Conservation (phyloP, 768 basidiomycete species). For the Hericium alpestre region DNA sequence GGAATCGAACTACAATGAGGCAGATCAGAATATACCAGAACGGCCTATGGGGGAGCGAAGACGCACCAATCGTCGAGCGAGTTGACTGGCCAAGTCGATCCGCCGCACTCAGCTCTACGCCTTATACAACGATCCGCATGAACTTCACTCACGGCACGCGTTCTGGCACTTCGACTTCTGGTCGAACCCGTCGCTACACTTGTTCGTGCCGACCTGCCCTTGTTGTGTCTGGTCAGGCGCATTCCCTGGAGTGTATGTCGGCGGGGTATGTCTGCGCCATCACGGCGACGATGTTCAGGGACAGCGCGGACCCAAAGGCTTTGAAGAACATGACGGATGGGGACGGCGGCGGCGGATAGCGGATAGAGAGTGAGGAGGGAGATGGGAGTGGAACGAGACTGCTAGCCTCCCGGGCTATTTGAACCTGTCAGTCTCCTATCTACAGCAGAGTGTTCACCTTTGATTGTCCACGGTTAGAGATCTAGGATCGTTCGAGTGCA, state of each 20-base stretch:
- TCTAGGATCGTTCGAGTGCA: too few relatives aligned
- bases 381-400: too few relatives aligned
- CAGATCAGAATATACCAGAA: not conserved
- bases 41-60: conserved; percentile 40
- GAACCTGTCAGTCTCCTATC: too few relatives aligned
- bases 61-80: conserved; percentile 49
- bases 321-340: not conserved
- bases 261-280: not conserved
- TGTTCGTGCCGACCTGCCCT: not conserved
- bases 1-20: not conserved
- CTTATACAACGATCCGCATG: not conserved
- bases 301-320: not conserved
- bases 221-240: not conserved
- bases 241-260: not conserved
- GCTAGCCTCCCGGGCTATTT: too few relatives aligned
- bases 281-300: not conserved
- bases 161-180: not conserved
- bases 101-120: not conserved
- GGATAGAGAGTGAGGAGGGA: not conserved
- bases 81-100: conserved; percentile 35
- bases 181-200: not conserved
- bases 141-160: not conserved
- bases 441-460: too few relatives aligned
- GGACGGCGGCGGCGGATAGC: not conserved
- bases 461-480: too few relatives aligned